These are phyloP conservation scores for Cryptosporidium meleagridis DNA, from an alignment of 169 alveolate genomes.

Conservation along the genomic window DNA sequence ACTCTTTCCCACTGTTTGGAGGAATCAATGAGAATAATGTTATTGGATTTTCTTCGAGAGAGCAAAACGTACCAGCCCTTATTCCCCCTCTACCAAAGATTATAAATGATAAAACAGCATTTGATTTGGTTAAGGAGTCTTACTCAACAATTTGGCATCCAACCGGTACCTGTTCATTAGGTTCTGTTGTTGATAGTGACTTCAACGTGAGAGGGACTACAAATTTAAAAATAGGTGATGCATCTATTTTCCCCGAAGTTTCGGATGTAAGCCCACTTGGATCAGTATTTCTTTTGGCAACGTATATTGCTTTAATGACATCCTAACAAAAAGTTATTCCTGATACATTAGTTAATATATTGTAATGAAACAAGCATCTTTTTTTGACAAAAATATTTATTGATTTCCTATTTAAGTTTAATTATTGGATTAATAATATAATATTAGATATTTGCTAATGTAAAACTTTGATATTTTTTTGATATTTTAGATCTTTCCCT, in stretches of 20 bases:
- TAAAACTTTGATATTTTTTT: background rate
- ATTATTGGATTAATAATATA: background rate
- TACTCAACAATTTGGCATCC: constrained; percentile 75
- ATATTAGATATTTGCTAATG: background rate
- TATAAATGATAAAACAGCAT: constrained; percentile 61
- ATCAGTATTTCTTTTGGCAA: constrained; percentile 56
- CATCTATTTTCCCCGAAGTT: constrained; percentile 60
- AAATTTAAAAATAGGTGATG: constrained; percentile 67
- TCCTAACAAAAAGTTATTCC: constrained; percentile 16
- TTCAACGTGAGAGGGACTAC: constrained; percentile 62
- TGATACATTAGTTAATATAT: background rate
- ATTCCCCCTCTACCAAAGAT: constrained; percentile 67
- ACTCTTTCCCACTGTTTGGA: constrained; percentile 55
- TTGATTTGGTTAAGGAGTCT: constrained; percentile 62
- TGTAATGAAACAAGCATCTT: background rate
- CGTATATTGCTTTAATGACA: constrained; percentile 51
- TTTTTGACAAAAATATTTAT: background rate
- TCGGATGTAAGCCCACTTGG: constrained; percentile 74
- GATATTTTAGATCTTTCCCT: constrained; percentile 6
- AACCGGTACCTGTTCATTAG: constrained; percentile 71
- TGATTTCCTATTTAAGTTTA: background rate
- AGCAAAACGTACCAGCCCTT: constrained; percentile 50
- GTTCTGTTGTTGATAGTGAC: constrained; percentile 58
- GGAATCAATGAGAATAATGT: constrained; percentile 49
- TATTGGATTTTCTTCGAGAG: constrained; percentile 39